Conservation (phyloP, 2,329 filamentous ascomycete species). For the Berkeleyomyces basicola region DNA sequence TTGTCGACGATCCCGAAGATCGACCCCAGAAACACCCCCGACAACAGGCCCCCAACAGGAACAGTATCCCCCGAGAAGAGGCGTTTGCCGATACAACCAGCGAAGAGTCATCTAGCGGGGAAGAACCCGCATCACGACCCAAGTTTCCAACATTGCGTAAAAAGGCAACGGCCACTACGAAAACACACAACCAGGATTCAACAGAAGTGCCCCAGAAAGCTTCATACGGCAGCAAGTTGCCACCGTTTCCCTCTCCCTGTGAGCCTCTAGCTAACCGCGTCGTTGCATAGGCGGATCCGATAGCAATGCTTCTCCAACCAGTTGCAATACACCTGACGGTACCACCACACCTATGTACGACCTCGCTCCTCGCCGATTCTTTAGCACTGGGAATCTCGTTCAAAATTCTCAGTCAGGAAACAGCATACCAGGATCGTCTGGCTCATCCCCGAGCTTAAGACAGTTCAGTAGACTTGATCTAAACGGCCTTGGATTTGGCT, state of each 20-base stretch:
- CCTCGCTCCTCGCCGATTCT: not conserved
- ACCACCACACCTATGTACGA: slow-evolving; percentile 8
- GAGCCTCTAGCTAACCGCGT: not conserved
- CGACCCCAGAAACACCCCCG: slow-evolving; percentile 5
- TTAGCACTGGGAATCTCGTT: not conserved
- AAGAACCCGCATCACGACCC: not conserved
- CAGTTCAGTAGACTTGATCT: not conserved
- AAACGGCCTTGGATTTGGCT: not conserved
- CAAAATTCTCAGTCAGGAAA: not conserved
- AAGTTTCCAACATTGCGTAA: slow-evolving; percentile 4
- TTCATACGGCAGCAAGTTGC: not conserved
- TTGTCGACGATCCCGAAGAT: not conserved
- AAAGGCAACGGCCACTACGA: not conserved
- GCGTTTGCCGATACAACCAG: slow-evolving; percentile 11
- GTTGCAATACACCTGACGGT: not conserved
- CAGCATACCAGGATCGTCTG: not conserved
- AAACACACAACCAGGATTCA: not conserved
- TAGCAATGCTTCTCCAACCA: not conserved
- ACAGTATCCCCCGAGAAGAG: slow-evolving; percentile 3
- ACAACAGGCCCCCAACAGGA: not conserved
- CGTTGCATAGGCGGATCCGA: not conserved
- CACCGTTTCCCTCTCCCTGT: not conserved
- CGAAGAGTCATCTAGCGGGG: slow-evolving; percentile 7
- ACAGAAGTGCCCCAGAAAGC: not conserved
- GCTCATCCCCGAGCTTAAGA: not conserved